Base-by-base conservation (phyloP, 768 basidiomycete species). In the Hysterangium stoloniferum region DNA sequence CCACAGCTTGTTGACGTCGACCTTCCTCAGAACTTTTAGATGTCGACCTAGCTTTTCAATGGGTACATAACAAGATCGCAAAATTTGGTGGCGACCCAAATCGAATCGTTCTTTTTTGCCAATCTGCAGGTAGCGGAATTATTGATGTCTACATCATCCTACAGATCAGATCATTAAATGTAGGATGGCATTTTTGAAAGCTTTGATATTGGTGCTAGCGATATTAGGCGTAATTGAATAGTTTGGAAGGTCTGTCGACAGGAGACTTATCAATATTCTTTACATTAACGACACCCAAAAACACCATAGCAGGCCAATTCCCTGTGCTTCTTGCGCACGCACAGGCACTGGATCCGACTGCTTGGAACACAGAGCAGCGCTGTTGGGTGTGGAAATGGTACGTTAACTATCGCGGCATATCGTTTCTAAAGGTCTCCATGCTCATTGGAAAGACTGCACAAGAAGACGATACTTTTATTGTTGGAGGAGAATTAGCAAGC, bases 41-140 rank as follows among this genome's bases (percentile, higher is more conserved):
- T 42, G 22, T 65, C 3, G 63, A 68, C 19, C 65, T 68, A n/a
- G 73, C 66, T n/a, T 64, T 76, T 6, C 56, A 72, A 52, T 75
- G 73, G 75, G 67, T 76, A 4, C 65, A 71, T 35, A 62, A 68
- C 41, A 72, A 77, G 54, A 77, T 77, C 41, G 66, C 64, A 17
- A 62, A 57, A 7, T 77, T 76, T 75, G 80, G 61, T 64, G 68
- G 68, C 1, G 66, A 66, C 46, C 59, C 60, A 0, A 40, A 33
- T 12, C 45, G 59, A n/a, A 56, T 66, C 41, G 64, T 63, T 3
- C 56, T 67, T 9, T 48, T n/a, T n/a, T n/a, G n/a, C n/a, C n/a
- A n/a, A n/a, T n/a, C n/a, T n/a, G n/a, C n/a, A n/a, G n/a, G n/a
- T n/a, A n/a, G n/a, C n/a, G n/a, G n/a, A n/a, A n/a, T n/a, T n/a